Conservation (phyloP, 2,329 filamentous ascomycete genomes). For the Aspergillus transmontanensis region DNA sequence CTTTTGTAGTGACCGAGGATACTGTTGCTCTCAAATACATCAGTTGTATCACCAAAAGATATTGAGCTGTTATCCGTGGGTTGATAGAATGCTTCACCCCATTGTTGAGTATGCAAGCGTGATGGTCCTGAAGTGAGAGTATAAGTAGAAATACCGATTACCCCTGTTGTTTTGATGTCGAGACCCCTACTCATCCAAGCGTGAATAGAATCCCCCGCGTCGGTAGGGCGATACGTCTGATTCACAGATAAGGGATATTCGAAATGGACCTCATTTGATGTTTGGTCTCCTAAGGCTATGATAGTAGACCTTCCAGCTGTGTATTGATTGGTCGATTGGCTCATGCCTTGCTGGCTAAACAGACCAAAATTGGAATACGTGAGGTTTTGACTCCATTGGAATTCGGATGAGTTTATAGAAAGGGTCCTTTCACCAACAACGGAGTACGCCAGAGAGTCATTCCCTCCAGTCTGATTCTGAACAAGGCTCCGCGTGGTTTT, state of each 20-base stretch:
- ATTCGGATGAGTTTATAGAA: background rate
- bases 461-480: background rate
- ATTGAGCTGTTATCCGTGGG: conserved; percentile 24
- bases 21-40: conserved; percentile 26
- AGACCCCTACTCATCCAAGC: background rate
- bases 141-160: conserved; percentile 58
- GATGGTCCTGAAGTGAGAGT: conserved; percentile 49
- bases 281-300: background rate
- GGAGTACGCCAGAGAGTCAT: background rate
- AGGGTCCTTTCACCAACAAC: background rate
- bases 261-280: background rate
- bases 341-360: background rate
- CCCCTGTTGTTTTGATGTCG: background rate
- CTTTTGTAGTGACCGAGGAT: background rate
- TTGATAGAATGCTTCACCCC: conserved; percentile 31
- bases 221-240: background rate
- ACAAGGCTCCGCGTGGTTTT: background rate
- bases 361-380: background rate
- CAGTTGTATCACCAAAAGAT: conserved; percentile 32
- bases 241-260: background rate
- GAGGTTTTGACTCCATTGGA: background rate
- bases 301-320: background rate
- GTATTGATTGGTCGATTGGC: background rate
- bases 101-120: conserved; percentile 30
- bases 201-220: background rate